Evolutionary conservation across 169 alveolate species (phyloP), one percentile per base, ranked within the genome.

Genomic region (Cystoisospora suis): DNA sequence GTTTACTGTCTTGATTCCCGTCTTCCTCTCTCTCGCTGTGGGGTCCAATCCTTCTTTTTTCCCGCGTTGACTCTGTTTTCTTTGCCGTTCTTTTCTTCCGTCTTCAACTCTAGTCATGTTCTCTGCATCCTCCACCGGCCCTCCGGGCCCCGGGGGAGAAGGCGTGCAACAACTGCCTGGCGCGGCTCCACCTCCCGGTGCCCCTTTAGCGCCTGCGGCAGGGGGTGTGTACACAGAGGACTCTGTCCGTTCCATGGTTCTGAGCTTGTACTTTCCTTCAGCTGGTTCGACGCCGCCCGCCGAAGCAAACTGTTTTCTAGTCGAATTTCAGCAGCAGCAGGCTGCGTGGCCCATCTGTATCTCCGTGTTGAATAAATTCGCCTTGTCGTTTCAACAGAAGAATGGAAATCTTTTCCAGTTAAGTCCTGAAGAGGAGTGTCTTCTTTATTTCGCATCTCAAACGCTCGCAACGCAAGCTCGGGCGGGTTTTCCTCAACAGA

Each of bases 401-500:
- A 47, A 44, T 0, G 65, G 38, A 58, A 58, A 58, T 36, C 58
- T 49, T 12, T 53, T 53, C 23, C 59, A 17, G 38, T 65, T 17
- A 15, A 29, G 15, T 17, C 9, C 93, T 1, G 40, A 36, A 17
- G 65, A 44, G 36, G 34, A n/a, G n/a, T 81, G 69, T 47, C 40
- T 89, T 53, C 87, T 89, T 29, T 86, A 81, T 80, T 89, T 89
- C 34, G 93, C 83, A 1, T 61, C 90, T 2, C 93, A 89, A 53
- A 89, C 93, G 17, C 93, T 89, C 69, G 89, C 90, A 6, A 79
- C 93, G 34, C 90, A 80, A 59, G 93, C 93, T n/a, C 93, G 90
- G 47, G 93, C 93, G 6, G 93, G 93, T 61, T 89, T 89, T 65
- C 93, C 93, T 3, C 93, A 89, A 87, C 93, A 89, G 90, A 59